Conservation (phyloP, 192 early-diverging fungal genomes). For the Podila minutissima region DNA sequence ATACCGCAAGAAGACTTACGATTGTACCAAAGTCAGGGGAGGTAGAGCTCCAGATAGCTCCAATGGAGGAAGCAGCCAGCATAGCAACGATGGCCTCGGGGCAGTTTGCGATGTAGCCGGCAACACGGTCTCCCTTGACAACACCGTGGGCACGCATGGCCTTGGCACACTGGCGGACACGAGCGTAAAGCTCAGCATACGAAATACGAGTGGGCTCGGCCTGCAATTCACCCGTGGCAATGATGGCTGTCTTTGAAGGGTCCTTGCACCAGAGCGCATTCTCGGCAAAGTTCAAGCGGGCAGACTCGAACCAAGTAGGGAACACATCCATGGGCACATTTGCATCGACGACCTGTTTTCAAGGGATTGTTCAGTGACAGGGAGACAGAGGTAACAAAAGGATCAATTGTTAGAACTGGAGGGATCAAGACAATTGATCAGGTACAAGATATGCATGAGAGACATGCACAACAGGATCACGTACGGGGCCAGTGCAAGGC, state of each 20-base stretch:
- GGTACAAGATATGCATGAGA: neutral
- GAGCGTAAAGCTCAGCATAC: constrained; percentile 75
- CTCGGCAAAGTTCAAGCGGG: constrained; percentile 91
- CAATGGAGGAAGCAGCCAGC: constrained; percentile 81
- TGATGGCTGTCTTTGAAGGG: constrained; percentile 59
- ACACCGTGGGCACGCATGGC: constrained; percentile 81
- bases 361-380: neutral
- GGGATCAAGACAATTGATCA: neutral
- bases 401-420: neutral
- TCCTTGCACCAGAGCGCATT: constrained; percentile 75
- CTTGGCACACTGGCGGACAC: constrained; percentile 74
- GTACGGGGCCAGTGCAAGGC: constrained; percentile 43
- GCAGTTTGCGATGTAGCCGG: constrained; percentile 91
- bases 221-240: constrained; percentile 59
- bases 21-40: constrained; percentile 95
- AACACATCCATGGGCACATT: constrained; percentile 83
- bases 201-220: constrained; percentile 54
- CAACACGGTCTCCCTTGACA: constrained; percentile 82
- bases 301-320: constrained; percentile 92
- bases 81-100: constrained; percentile 84
- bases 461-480: neutral
- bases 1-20: constrained; percentile 49
- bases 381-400: neutral
- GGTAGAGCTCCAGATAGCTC: constrained; percentile 95
- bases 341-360: constrained; percentile 70